Base-by-base conservation (phyloP, 2,329 filamentous ascomycete genomes). In the Botrytis fabae region DNA sequence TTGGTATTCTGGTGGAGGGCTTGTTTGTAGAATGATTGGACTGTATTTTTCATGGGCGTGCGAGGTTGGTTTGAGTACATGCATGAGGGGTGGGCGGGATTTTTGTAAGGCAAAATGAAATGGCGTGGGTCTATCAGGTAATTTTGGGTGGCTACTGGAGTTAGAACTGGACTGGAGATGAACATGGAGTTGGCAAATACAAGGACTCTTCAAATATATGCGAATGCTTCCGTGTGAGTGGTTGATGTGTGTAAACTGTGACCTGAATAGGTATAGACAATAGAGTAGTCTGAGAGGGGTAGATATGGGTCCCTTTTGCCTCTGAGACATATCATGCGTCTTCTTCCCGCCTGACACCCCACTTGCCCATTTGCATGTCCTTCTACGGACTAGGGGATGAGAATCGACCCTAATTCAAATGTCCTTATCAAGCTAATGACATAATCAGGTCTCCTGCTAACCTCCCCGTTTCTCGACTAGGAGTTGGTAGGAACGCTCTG, bases 1-100 rank as follows among this genome's bases (percentile, higher is more conserved):
- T 25, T 59, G n/a, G 28, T n/a, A 42, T 57, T 57, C 5, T 18
- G 38, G 40, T 18, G 38, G 65, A 69, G 48, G 25, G 65, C 8
- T 59, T 69, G 18, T 57, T 28, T 57, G 48, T 42, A 69, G 38
- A 65, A 25, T 72, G 70, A 72, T 72, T 72, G 70, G 70, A 42
- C 62, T 35, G n/a, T 72, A 65, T 68, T 59, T 71, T 68, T 57
- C 48, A 44, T 69, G 14, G 22, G 46, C 12, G 38, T 42, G 48
- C 10, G 44, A 65, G 63, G 28, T 65, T n/a, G 63, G 12, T 65
- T 71, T 71, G 22, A 35, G 61, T 57, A 46, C 32, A 38, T n/a
- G 61, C 65, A 35, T n/a, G 38, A 25, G 35, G 40, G 64, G 54
- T 61, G 63, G 46, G 48, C 44, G 51, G 61, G 12, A 35, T 68